phyloP scores from a whole-genome alignment of 495 filamentous ascomycete genomes.

The Choiromyces venosus region DNA sequence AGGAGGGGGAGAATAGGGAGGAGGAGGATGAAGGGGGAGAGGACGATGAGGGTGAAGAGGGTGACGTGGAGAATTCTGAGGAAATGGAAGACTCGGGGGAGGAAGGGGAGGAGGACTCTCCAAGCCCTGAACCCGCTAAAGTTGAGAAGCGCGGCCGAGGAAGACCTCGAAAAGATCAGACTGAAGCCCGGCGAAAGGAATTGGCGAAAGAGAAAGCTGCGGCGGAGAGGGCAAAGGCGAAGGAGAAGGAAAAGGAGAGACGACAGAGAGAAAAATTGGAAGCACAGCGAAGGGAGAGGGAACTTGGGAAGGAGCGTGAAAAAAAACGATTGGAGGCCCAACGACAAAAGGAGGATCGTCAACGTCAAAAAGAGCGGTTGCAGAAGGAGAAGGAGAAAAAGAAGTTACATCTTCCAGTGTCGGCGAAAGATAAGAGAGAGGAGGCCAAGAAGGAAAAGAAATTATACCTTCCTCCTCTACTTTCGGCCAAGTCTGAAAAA shows the following conservation, averaged over 20 bases:
- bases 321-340: slow-evolving; percentile 22
- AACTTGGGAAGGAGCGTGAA: slow-evolving; percentile 30
- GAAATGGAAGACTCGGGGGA: slow-evolving; percentile 13
- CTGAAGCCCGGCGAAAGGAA: slow-evolving; percentile 19
- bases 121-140: slow-evolving; percentile 28
- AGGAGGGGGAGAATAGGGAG: slow-evolving; percentile 18
- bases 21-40: slow-evolving; percentile 25
- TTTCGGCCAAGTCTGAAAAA: slow-evolving; percentile 21
- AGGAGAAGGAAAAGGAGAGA: slow-evolving; percentile 19
- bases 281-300: slow-evolving; percentile 17
- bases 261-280: slow-evolving; percentile 28
- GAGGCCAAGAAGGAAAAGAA: slow-evolving; percentile 26
- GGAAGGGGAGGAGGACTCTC: slow-evolving; percentile 19
- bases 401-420: slow-evolving; percentile 22
- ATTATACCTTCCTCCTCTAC: slow-evolving; percentile 19
- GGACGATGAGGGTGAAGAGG: slow-evolving; percentile 31
- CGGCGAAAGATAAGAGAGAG: neutral
- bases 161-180: slow-evolving; percentile 29
- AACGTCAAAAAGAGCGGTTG: slow-evolving; percentile 19
- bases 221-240: slow-evolving; percentile 14
- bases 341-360: slow-evolving; percentile 28
- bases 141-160: slow-evolving; percentile 35
- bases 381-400: slow-evolving; percentile 27
- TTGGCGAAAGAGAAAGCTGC: slow-evolving; percentile 23
- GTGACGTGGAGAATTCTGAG: slow-evolving; percentile 26